These are phyloP conservation scores for Cornus kousa DNA, from an alignment of 148 eudicot species.

Conservation along the genomic window DNA sequence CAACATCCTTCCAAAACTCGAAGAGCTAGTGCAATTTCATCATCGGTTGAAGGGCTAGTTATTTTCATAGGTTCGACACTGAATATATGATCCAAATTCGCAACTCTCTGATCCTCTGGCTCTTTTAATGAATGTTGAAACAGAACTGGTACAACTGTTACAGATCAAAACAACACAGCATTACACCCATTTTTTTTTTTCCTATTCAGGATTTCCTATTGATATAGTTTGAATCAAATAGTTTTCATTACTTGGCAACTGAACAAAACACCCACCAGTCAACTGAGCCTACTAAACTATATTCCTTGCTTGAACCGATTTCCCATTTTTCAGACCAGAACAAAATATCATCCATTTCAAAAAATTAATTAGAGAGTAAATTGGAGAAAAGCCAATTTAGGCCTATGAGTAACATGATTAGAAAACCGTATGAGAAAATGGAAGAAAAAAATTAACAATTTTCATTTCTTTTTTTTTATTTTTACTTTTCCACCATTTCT, in stretches of 20 bases:
- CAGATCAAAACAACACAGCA: conserved; percentile 1
- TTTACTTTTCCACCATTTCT: not conserved
- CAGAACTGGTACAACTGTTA: conserved; percentile 85
- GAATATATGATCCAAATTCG: conserved; percentile 71
- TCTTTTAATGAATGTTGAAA: conserved; percentile 83
- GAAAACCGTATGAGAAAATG: too few relatives aligned
- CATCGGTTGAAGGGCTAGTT: conserved; percentile 72
- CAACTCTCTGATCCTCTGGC: conserved; percentile 71
- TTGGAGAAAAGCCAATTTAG: not conserved
- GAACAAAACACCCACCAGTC: too few relatives aligned
- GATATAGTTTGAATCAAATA: too few relatives aligned
- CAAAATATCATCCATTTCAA: too few relatives aligned
- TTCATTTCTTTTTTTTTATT: too few relatives aligned
- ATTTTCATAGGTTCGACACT: conserved; percentile 80
- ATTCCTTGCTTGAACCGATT: too few relatives aligned
- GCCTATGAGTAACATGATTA: not conserved
- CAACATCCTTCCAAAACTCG: conserved; percentile 97
- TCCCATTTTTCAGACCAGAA: too few relatives aligned
- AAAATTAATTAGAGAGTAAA: not conserved
- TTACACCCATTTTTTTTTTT: conserved; percentile 8
- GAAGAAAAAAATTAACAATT: too few relatives aligned
- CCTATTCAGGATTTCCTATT: too few relatives aligned
- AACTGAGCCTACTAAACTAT: too few relatives aligned
- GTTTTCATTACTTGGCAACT: too few relatives aligned
- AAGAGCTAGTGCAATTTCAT: conserved; percentile 92